Evolutionary conservation across 495 filamentous ascomycete genomes (phyloP).

Genomic region (Choiromyces venosus): DNA sequence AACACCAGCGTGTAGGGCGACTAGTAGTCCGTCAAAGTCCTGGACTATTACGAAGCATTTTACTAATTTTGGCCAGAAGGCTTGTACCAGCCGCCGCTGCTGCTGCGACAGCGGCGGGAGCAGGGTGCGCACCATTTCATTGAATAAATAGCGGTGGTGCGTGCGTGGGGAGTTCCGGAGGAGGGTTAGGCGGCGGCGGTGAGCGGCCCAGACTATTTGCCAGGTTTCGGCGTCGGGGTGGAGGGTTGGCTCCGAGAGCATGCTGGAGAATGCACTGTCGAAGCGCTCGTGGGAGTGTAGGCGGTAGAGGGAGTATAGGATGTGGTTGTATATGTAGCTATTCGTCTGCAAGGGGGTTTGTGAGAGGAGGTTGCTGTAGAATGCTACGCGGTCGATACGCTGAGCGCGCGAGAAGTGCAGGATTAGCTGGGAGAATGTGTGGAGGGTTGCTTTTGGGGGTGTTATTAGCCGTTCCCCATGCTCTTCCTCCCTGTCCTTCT

Average conservation of each 20-base stretch:
- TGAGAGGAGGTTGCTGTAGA: conserved; percentile 48
- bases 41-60: conserved; percentile 27
- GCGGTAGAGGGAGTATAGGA: conserved; percentile 56
- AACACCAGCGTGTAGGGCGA: conserved; percentile 33
- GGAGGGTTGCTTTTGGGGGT: conserved; percentile 52
- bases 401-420: conserved; percentile 53
- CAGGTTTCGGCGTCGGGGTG: conserved; percentile 56
- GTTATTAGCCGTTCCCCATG: conserved; percentile 36
- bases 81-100: not conserved
- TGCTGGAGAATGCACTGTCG: conserved; percentile 48
- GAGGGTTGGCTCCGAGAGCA: conserved; percentile 36
- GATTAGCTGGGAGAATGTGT: conserved; percentile 60
- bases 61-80: conserved; percentile 27
- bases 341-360: conserved; percentile 52
- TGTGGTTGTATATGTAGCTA: conserved; percentile 59
- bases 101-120: conserved; percentile 1
- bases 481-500: conserved; percentile 1
- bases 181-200: conserved; percentile 49
- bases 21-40: conserved; percentile 28
- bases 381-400: conserved; percentile 48
- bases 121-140: conserved; percentile 48
- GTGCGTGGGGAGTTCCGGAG: conserved; percentile 40
- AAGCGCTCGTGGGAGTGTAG: conserved; percentile 48
- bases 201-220: conserved; percentile 45
- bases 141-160: conserved; percentile 43